Evolutionary conservation across 805 yeast genomes (phyloP).

Genomic region (Candida xiaguanensis): DNA sequence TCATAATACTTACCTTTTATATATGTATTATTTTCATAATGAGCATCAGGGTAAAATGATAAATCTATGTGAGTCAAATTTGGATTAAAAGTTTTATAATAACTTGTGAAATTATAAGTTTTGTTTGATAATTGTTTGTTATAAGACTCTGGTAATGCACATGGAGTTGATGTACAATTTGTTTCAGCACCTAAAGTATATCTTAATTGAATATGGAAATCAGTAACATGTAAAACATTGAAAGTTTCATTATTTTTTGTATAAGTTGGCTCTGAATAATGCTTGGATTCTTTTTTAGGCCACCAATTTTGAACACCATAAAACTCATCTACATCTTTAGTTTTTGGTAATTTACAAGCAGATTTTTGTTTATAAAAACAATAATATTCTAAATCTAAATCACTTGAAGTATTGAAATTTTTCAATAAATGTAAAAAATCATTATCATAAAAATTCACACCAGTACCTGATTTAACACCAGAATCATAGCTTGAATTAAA

Average conservation of each 20-base stretch:
- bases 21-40: conserved; percentile 23
- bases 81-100: conserved; percentile 17
- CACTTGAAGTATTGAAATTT: conserved; percentile 33
- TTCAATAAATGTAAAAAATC: conserved; percentile 36
- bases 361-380: conserved; percentile 45
- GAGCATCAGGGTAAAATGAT: conserved; percentile 23
- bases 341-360: conserved; percentile 49
- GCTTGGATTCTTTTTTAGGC: conserved; percentile 29
- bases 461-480: conserved; percentile 22
- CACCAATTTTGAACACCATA: conserved; percentile 28
- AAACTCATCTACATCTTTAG: conserved; percentile 43
- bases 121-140: conserved; percentile 27
- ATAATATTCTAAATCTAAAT: conserved; percentile 43
- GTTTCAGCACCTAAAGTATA: conserved; percentile 53
- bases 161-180: conserved; percentile 52
- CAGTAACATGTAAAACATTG: conserved; percentile 63
- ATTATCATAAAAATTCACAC: conserved; percentile 34
- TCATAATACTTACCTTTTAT: conserved; percentile 33
- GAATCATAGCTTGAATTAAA: conserved; percentile 17
- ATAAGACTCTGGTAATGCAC: conserved; percentile 54
- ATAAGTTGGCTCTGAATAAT: conserved; percentile 27
- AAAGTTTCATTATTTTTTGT: conserved; percentile 32
- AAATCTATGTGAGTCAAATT: conserved; percentile 5
- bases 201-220: conserved; percentile 59
- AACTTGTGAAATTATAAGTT: conserved; percentile 28